A percentile compares a stretch with the other conserved stretches of the same genome.
Conservation (phyloP, 208 protist species). For the Crithidia fasciculata region DNA sequence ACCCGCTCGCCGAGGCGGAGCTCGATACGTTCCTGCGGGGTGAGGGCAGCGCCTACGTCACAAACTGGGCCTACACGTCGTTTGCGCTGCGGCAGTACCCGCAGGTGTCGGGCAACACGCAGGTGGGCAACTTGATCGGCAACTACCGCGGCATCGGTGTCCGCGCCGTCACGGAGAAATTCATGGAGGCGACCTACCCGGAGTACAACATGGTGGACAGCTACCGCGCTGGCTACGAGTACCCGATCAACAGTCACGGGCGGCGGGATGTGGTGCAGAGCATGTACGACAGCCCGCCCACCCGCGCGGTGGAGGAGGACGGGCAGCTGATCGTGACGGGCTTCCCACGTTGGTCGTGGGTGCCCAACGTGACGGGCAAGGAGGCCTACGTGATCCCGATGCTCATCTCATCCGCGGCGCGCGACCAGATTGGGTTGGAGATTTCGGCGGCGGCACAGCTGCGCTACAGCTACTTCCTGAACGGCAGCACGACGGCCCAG, state of each 20-base stretch:
- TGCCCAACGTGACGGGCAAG: constrained; percentile 29
- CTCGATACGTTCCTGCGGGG: constrained; percentile 58
- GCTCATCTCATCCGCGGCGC: constrained; percentile 36
- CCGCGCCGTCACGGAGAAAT: constrained; percentile 48
- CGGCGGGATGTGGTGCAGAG: constrained; percentile 64
- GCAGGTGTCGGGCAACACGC: constrained; percentile 48
- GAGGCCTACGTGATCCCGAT: constrained; percentile 36
- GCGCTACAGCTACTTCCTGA: constrained; percentile 53
- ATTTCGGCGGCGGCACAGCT: constrained; percentile 34
- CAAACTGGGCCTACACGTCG: constrained; percentile 70
- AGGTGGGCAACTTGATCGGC: constrained; percentile 45
- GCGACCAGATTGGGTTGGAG: constrained; percentile 45
- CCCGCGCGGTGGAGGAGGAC: neutral
- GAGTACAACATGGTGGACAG: constrained; percentile 58
- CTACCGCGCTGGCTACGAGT: constrained; percentile 41
- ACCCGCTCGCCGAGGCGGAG: constrained; percentile 48
- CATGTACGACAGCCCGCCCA: constrained; percentile 56
- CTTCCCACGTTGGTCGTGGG: neutral
- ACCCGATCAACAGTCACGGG: constrained; percentile 33
- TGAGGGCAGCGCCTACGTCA: constrained; percentile 35
- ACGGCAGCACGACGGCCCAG: neutral
- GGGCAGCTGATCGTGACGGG: constrained; percentile 27
- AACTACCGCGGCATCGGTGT: constrained; percentile 32
- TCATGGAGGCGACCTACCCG: constrained; percentile 64
- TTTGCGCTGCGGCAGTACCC: constrained; percentile 63